These are phyloP conservation scores for Mikania micrantha DNA, from an alignment of 129 eudicot species.

Conservation along the genomic window DNA sequence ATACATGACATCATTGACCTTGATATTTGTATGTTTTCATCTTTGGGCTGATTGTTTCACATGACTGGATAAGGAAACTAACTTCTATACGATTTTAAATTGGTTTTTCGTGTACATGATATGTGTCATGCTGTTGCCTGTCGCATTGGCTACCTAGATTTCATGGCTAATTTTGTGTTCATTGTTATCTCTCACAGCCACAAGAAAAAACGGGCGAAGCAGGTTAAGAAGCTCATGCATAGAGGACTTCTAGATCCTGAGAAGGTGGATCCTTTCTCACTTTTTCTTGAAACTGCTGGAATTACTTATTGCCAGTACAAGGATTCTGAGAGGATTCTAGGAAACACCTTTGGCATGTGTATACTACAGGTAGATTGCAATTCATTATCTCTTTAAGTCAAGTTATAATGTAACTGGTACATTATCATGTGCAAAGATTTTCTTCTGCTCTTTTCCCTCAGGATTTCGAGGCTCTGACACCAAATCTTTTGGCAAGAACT, in stretches of 20 bases:
- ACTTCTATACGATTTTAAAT: background rate
- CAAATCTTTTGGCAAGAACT: slow-evolving; percentile 93
- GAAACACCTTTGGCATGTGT: slow-evolving; percentile 97
- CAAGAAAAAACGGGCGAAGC: slow-evolving; percentile 69
- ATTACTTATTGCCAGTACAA: slow-evolving; percentile 77
- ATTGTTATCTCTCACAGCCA: slow-evolving; percentile 42
- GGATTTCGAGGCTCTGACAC: slow-evolving; percentile 97
- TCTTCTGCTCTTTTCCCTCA: slow-evolving; percentile 3
- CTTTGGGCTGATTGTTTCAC: background rate
- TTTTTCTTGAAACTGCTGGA: slow-evolving; percentile 63
- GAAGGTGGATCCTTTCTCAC: slow-evolving; percentile 73
- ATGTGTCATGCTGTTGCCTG: background rate
- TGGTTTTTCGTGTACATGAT: background rate
- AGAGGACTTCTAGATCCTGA: slow-evolving; percentile 69
- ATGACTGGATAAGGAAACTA: background rate
- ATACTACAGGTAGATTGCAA: slow-evolving; percentile 61
- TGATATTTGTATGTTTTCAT: background rate
- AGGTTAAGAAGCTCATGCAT: slow-evolving; percentile 61
- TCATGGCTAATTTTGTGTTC: slow-evolving; percentile 10
- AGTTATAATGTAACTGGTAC: background rate
- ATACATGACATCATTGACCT: background rate
- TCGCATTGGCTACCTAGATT: background rate
- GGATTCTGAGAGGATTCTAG: slow-evolving; percentile 87
- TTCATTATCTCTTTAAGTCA: background rate
- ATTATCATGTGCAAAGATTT: background rate